These are phyloP conservation scores for Claviceps pazoutovae DNA, from an alignment of 2,329 filamentous ascomycete species.

Conservation along the genomic window DNA sequence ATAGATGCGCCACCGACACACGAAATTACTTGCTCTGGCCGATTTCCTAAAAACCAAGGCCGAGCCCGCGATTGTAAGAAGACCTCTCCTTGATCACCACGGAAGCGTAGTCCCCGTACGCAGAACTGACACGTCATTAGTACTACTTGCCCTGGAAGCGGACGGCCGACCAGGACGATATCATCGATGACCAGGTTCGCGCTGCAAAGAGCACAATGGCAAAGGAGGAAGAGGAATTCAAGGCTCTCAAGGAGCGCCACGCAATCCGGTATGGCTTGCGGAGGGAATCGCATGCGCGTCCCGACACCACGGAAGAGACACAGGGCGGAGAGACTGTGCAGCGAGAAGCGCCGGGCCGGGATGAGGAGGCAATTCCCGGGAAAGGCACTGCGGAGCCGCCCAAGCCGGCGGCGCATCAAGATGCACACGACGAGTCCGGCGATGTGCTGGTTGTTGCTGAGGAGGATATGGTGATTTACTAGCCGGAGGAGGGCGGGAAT, in stretches of 20 bases:
- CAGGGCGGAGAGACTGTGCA: slow-evolving; percentile 4
- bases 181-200: slow-evolving; percentile 55
- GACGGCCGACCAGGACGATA: slow-evolving; percentile 51
- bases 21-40: slow-evolving; percentile 56
- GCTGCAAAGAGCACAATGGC: slow-evolving; percentile 50
- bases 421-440: slow-evolving; percentile 53
- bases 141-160: slow-evolving; percentile 79
- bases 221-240: slow-evolving; percentile 51
- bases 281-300: slow-evolving; percentile 4
- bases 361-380: neutral
- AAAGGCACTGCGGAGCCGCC: neutral
- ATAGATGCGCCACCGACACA: slow-evolving; percentile 66
- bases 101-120: neutral
- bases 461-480: slow-evolving; percentile 89
- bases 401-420: slow-evolving; percentile 18
- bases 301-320: slow-evolving; percentile 20
- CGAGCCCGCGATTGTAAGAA: slow-evolving; percentile 58
- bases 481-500: slow-evolving; percentile 13
- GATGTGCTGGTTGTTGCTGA: slow-evolving; percentile 73
- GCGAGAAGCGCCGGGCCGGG: neutral
- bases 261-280: slow-evolving; percentile 14
- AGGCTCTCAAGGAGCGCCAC: slow-evolving; percentile 29
- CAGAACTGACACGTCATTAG: slow-evolving; percentile 27
- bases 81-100: neutral
- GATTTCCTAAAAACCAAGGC: slow-evolving; percentile 58